Percentiles rank a stretch among this genome's conserved stretches.
These are phyloP conservation scores for Capsicum pubescens DNA, from an alignment of 257 asterid genomes.

Conservation along the genomic window DNA sequence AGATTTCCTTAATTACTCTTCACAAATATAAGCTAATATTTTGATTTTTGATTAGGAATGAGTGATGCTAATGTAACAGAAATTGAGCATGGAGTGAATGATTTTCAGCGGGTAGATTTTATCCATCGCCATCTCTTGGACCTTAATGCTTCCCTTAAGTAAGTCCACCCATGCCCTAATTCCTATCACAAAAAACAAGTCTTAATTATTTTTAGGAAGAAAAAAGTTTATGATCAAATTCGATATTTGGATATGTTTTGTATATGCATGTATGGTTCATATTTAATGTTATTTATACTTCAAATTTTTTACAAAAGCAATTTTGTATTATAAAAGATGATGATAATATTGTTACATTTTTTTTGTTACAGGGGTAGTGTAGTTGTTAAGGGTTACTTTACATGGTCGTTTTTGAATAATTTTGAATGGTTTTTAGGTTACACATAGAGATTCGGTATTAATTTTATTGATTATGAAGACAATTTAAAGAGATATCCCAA, in stretches of 20 bases:
- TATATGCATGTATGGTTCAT: not conserved
- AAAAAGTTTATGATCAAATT: too few relatives aligned
- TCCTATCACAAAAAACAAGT: not conserved
- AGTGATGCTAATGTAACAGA: slow-evolving; percentile 25
- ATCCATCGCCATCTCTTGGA: slow-evolving; percentile 48
- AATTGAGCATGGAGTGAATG: slow-evolving; percentile 29
- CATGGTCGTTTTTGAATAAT: slow-evolving; percentile 60
- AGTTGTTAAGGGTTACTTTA: slow-evolving; percentile 55
- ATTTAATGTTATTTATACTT: not conserved
- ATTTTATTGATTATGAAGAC: slow-evolving; percentile 41
- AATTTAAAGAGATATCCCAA: slow-evolving; percentile 47
- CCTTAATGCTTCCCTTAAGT: slow-evolving; percentile 48
- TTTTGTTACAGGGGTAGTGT: slow-evolving; percentile 36
- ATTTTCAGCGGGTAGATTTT: slow-evolving; percentile 31
- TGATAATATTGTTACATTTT: not conserved
- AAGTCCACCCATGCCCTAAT: slow-evolving; percentile 23
- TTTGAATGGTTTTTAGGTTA: slow-evolving; percentile 55
- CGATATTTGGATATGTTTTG: not conserved
- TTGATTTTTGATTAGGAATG: slow-evolving; percentile 26
- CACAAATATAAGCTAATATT: not conserved
- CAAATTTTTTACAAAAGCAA: not conserved
- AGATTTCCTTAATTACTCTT: not conserved
- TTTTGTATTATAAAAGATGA: too few relatives aligned
- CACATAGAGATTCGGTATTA: slow-evolving; percentile 49
- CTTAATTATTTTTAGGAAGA: not conserved